A percentile compares a stretch with the other conserved stretches of the same genome.
These are phyloP conservation scores for Phaffomyces thermotolerans DNA, from an alignment of 805 yeast genomes.

Conservation along the genomic window DNA sequence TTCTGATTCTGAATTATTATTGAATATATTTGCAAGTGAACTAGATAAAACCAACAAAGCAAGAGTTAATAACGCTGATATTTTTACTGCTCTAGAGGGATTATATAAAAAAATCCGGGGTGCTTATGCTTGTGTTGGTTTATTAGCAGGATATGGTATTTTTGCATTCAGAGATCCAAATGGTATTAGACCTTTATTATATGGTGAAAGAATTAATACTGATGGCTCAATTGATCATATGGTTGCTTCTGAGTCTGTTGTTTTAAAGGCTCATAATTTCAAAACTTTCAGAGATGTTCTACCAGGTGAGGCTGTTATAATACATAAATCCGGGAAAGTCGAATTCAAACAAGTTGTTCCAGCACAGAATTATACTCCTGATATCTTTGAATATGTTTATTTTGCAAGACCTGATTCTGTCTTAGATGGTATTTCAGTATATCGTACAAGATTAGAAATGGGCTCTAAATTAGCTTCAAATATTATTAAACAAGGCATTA, in stretches of 20 bases:
- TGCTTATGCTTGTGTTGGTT: conserved; percentile 93
- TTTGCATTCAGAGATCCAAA: conserved; percentile 97
- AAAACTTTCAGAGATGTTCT: conserved; percentile 68
- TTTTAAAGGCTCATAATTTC: conserved; percentile 86
- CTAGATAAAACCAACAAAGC: conserved; percentile 86
- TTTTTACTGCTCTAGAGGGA: conserved; percentile 79
- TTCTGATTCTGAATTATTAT: conserved; percentile 84
- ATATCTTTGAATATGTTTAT: conserved; percentile 93
- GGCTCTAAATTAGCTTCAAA: conserved; percentile 81
- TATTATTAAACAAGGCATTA: conserved; percentile 45
- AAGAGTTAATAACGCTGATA: conserved; percentile 85
- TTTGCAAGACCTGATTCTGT: conserved; percentile 98
- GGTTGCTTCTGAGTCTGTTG: conserved; percentile 95
- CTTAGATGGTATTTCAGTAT: conserved; percentile 93
- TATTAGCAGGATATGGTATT: conserved; percentile 93
- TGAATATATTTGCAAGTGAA: conserved; percentile 88
- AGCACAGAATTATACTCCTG: conserved; percentile 78
- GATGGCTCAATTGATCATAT: conserved; percentile 80
- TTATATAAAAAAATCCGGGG: conserved; percentile 80
- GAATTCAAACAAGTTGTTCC: conserved; percentile 84
- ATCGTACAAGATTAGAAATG: conserved; percentile 88
- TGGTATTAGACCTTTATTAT: conserved; percentile 87
- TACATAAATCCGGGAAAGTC: conserved; percentile 71
- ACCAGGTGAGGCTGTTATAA: conserved; percentile 96
- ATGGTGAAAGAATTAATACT: conserved; percentile 68